Evolutionary conservation across 108 stramenopile species (phyloP).

Genomic region (Cylindrotheca closterium): DNA sequence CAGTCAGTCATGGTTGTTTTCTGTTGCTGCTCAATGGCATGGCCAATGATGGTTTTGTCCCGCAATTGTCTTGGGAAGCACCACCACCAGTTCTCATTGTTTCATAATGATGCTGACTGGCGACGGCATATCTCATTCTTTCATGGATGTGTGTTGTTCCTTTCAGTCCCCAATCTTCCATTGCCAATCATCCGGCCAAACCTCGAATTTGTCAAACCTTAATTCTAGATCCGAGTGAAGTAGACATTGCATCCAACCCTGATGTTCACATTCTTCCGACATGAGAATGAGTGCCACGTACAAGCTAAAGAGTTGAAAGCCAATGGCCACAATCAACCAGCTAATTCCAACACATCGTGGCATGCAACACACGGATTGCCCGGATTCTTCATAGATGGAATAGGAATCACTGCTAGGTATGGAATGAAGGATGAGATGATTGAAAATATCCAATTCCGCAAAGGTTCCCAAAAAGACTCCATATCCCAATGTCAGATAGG

Average conservation of each 20-base stretch:
- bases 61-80: too few species aligned
- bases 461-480: conserved; percentile 61
- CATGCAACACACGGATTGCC: conserved; percentile 32
- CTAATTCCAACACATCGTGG: conserved; percentile 52
- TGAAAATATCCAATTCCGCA: conserved; percentile 60
- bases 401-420: conserved; percentile 53
- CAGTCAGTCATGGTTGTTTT: too few species aligned
- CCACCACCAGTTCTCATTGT: too few species aligned
- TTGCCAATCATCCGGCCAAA: conserved; percentile 13
- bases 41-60: too few species aligned
- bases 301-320: conserved; percentile 48
- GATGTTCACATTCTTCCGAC: conserved; percentile 56
- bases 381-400: conserved; percentile 44
- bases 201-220: conserved; percentile 7
- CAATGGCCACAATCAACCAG: conserved; percentile 45
- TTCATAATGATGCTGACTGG: too few species aligned
- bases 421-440: conserved; percentile 40
- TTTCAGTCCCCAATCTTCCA: too few species aligned
- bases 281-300: conserved; percentile 55
- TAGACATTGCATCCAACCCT: conserved; percentile 58
- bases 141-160: too few species aligned
- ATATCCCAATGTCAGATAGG: conserved; percentile 58
- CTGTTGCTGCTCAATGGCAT: too few species aligned
- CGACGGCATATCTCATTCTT: too few species aligned
- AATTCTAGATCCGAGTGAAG: conserved; percentile 6